Evolutionary conservation across 352 stramenopile genomes (phyloP), one percentile per base, ranked within the genome.

Genomic region (Saprolegnia parasitica): DNA sequence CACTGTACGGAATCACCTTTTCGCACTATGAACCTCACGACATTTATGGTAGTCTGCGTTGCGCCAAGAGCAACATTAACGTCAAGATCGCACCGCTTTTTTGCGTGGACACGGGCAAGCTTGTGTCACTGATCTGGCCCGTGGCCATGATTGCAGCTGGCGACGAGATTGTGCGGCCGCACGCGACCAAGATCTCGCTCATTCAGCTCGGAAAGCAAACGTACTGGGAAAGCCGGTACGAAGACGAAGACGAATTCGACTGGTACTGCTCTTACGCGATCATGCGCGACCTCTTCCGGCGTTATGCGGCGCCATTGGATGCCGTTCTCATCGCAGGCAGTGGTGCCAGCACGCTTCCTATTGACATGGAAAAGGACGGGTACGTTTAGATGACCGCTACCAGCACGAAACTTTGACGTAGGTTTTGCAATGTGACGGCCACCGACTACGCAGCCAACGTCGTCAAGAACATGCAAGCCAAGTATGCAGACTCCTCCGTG

Each of bases 191-290:
- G 68, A 77, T 86, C 45, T 80, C 79, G 11, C 73, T 84, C 65
- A 86, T 86, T 74, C 77, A 77, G 49, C 67, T 84, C 24, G 80
- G 77, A 64, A 83, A 86, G 52, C 83, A 86, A 76, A 78, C 75
- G 40, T 86, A 86, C 57, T 86, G 79, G 79, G 77, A 84, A 54
- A 74, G 67, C 15, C 65, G 79, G 3, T 86, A 83, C 62, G 77
- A 86, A 57, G 74, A 71, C 4, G 77, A 86, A 63, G 78, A 74
- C 0, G 74, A 84, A 56, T 86, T 83, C 71, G 79, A 86, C 68
- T 86, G 79, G 77, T 86, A 86, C 61, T 86, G 79, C 56, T 54
- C 78, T 40, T 84, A 86, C 63, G 49, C 71, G 16, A 77, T 84
- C 42, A 76, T 86, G 67, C 73, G 75, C 32, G 65, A 78, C 16